Conservation (phyloP, 108 stramenopile genomes). For the Conticribra guillardii region DNA sequence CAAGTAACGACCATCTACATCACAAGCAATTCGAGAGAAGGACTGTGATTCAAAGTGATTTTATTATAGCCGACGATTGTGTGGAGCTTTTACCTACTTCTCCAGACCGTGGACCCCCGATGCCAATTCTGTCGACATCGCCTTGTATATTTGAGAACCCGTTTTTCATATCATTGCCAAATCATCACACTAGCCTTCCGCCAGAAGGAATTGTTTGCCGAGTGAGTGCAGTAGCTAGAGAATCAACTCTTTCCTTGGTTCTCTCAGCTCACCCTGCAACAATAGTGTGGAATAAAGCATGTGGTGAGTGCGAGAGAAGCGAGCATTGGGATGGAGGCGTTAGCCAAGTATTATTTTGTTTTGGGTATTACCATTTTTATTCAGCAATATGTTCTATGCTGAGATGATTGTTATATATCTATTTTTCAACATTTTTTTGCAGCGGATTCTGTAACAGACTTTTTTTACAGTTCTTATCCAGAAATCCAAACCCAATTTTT, state of each 20-base stretch:
- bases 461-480: conserved; percentile 54
- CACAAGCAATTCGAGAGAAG: background rate
- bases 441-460: conserved; percentile 66
- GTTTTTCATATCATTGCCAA: background rate
- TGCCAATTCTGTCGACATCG: conserved; percentile 2
- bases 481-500: conserved; percentile 60
- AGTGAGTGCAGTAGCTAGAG: conserved; percentile 51
- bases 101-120: background rate
- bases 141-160: background rate
- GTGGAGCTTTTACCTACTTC: background rate
- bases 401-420: too few relatives aligned
- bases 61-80: background rate
- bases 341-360: too few relatives aligned
- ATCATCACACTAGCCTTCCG: conserved; percentile 50
- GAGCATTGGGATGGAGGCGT: too few relatives aligned
- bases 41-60: conserved; percentile 1
- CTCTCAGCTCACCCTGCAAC: conserved; percentile 77
- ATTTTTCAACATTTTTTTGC: too few relatives aligned
- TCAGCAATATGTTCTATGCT: too few relatives aligned
- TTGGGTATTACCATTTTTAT: too few relatives aligned
- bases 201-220: conserved; percentile 67
- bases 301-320: too few relatives aligned
- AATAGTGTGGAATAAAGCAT: conserved; percentile 71
- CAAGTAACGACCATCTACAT: conserved; percentile 5
- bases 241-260: conserved; percentile 46